Evolutionary conservation across 1,284 basidiomycete species (phyloP), one percentile per base, ranked within the genome.

Genomic region (Sparassis latifolia): DNA sequence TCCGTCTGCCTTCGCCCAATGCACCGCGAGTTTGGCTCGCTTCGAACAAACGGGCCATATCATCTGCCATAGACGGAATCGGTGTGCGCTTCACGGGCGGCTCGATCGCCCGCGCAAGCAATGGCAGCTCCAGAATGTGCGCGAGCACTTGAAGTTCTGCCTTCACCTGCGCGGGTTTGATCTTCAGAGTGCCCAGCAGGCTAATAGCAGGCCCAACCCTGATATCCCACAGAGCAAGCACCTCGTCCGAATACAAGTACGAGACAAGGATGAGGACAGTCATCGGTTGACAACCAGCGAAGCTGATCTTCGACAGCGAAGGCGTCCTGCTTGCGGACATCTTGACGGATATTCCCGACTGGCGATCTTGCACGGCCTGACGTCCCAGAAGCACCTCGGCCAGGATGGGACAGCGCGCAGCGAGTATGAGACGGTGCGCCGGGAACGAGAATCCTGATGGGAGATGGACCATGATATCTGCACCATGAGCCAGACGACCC

Each of bases 201-300:
- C 62, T 62, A 2, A 89, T 68, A 2, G 71, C 67, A 1, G 70
- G 62, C 1, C 73, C 72, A 7, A 97, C 75, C 9, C 92, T 82
- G 9, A 77, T 74, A 61, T 97, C 94, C 92, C 93, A 97, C 4
- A 96, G 64, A 0, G 92, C 82, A 5, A 90, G 75, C 0, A 95
- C 66, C 31, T 86, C 79, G 65, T 98, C 95, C 2, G 89, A 81
- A 69, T 98, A 98, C 9, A 98, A 65, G 63, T 96, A 98, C 44
- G 86, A 79, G 12, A 97, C 65, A 4, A 98, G 71, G 29, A 97
- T 76, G 6, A 97, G 76, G 3, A 87, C 70, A 0, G 92, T 75
- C 3, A 93, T 69, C 0, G 86, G 73, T 42, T 80, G 77, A 56
- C 79, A 80, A 2, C 80, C 79, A 0, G 65, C 59, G 39, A 89